Conservation (phyloP, 2,329 filamentous ascomycete genomes). For the Diaporthe vexans region DNA sequence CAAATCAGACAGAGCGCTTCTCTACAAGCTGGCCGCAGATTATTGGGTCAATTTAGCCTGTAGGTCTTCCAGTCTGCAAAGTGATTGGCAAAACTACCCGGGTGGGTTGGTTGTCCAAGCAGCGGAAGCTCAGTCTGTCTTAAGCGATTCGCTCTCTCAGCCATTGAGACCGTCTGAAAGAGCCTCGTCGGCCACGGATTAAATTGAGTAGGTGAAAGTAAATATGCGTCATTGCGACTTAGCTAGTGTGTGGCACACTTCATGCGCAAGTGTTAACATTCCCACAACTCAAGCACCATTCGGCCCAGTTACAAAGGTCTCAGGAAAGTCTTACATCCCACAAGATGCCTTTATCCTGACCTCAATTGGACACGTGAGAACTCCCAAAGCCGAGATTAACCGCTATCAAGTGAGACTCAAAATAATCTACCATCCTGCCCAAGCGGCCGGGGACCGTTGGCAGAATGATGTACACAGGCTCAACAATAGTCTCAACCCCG, state of each 20-base stretch:
- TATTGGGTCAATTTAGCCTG: too few species aligned
- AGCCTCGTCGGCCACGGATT: background rate
- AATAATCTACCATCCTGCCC: background rate
- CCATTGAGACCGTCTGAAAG: background rate
- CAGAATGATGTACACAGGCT: background rate
- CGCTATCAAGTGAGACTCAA: background rate
- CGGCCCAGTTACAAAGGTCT: background rate
- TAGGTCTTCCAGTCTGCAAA: too few species aligned
- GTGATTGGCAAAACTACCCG: too few species aligned
- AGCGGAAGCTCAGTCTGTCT: too few species aligned
- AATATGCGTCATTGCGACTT: background rate
- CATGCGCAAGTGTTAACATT: background rate
- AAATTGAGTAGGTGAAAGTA: background rate
- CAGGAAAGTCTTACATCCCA: too few species aligned
- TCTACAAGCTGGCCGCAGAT: too few species aligned
- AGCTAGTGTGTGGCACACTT: constrained; percentile 16
- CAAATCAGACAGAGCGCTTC: too few species aligned
- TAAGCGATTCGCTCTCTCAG: too few species aligned
- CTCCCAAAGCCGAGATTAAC: background rate
- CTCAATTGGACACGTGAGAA: background rate
- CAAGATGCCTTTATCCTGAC: background rate
- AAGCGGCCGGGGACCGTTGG: background rate
- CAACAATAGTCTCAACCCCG: background rate
- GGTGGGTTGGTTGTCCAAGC: too few species aligned
- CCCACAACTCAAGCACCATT: background rate